Evolutionary conservation across 108 stramenopile genomes (phyloP).

Genomic region (Heterococcus sp.): DNA sequence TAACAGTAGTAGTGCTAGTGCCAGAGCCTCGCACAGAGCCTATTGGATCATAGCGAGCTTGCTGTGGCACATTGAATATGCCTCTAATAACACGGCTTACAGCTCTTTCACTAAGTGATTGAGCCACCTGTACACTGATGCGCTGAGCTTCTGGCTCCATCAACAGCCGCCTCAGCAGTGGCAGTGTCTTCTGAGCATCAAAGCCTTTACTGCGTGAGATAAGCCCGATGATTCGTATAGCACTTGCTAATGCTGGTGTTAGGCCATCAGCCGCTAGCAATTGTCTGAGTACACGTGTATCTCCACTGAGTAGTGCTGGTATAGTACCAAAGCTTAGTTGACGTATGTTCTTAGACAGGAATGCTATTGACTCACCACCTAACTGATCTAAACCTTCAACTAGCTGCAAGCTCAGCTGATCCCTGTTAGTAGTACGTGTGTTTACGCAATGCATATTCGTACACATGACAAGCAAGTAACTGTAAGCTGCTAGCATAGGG

Average conservation of each 20-base stretch:
- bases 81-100: constrained; percentile 23
- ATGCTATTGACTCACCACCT: constrained; percentile 19
- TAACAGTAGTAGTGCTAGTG: not conserved
- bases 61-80: constrained; percentile 36
- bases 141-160: constrained; percentile 42
- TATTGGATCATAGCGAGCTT: not conserved
- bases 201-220: constrained; percentile 20
- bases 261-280: constrained; percentile 1
- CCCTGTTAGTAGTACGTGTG: no score
- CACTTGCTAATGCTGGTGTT: constrained; percentile 28
- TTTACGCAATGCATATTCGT: no score
- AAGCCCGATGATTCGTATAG: constrained; percentile 11
- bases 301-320: constrained; percentile 14
- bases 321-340: not conserved
- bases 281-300: constrained; percentile 1
- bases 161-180: constrained; percentile 34
- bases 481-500: no score
- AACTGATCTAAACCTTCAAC: constrained; percentile 42
- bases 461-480: no score
- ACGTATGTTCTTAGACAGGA: constrained; percentile 17
- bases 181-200: constrained; percentile 11
- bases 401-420: constrained; percentile 19
- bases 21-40: not conserved
- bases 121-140: constrained; percentile 24
- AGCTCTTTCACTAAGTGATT: constrained; percentile 22